These are phyloP conservation scores for Ustulina deusta DNA, from an alignment of 2,329 filamentous ascomycete genomes.

Conservation along the genomic window DNA sequence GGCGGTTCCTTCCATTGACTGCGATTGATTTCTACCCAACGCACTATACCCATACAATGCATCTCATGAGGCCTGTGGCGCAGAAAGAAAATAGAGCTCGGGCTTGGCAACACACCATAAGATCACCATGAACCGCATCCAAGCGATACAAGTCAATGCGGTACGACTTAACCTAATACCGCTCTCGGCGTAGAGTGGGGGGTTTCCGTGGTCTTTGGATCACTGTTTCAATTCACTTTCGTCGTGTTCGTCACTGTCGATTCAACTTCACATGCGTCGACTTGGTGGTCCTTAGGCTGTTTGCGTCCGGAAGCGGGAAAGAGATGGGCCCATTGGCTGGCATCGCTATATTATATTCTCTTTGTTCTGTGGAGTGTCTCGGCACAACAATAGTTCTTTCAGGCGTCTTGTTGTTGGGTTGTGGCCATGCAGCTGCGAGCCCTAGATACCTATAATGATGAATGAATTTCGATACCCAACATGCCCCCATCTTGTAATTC, in stretches of 20 bases:
- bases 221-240: background rate
- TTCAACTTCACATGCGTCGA: conserved; percentile 3
- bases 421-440: conserved; percentile 5
- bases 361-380: conserved; percentile 19
- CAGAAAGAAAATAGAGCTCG: conserved; percentile 13
- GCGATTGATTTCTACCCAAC: conserved; percentile 21
- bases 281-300: background rate
- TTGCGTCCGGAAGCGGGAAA: conserved; percentile 5
- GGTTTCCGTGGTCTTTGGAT: conserved; percentile 3
- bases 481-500: background rate
- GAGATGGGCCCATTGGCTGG: conserved; percentile 1
- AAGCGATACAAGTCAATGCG: conserved; percentile 6
- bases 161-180: conserved; percentile 20
- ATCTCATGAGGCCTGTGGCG: conserved; percentile 15
- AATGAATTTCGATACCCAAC: conserved; percentile 36
- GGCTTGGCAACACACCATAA: conserved; percentile 28
- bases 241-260: conserved; percentile 6
- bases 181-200: conserved; percentile 24
- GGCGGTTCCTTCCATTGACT: conserved; percentile 21
- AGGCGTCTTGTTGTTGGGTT: conserved; percentile 11
- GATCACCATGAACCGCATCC: background rate
- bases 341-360: conserved; percentile 30
- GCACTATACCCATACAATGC: conserved; percentile 34
- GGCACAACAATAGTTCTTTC: conserved; percentile 27
- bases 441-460: conserved; percentile 31